phyloP scores from a whole-genome alignment of 2,329 filamentous ascomycete species.

The Aspergillus clavatus region DNA sequence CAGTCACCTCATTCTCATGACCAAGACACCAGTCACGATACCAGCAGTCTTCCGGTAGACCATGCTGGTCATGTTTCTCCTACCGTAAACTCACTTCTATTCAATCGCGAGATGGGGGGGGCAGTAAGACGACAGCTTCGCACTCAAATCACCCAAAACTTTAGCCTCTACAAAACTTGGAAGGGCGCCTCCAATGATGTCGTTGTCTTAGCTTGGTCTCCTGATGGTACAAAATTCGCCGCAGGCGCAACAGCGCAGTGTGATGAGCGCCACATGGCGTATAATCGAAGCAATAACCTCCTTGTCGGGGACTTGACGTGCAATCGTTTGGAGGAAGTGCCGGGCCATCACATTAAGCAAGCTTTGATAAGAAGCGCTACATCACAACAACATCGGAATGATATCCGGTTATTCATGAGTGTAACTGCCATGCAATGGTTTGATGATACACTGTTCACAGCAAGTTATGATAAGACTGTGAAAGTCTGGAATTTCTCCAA shows the following conservation, averaged over 20 bases:
- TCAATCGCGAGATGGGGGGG: slow-evolving; percentile 28
- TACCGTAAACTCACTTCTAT: slow-evolving; percentile 21
- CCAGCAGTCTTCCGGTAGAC: neutral
- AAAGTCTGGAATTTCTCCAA: slow-evolving; percentile 51
- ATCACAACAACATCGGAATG: slow-evolving; percentile 44
- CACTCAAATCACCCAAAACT: slow-evolving; percentile 29
- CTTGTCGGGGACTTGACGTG: slow-evolving; percentile 46
- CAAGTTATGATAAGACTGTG: slow-evolving; percentile 52
- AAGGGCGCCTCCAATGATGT: slow-evolving; percentile 58
- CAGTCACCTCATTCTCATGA: neutral
- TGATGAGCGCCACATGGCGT: slow-evolving; percentile 54
- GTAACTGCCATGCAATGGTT: slow-evolving; percentile 53
- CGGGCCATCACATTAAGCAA: slow-evolving; percentile 48
- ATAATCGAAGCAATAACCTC: slow-evolving; percentile 56
- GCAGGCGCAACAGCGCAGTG: slow-evolving; percentile 54
- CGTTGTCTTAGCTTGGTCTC: slow-evolving; percentile 52
- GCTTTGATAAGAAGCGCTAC: slow-evolving; percentile 34
- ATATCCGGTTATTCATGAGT: slow-evolving; percentile 52
- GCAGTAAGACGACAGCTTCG: slow-evolving; percentile 11
- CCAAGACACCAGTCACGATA: neutral
- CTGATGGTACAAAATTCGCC: slow-evolving; percentile 51
- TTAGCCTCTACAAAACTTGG: slow-evolving; percentile 47
- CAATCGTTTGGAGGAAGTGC: slow-evolving; percentile 47
- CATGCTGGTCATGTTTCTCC: neutral
- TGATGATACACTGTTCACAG: slow-evolving; percentile 46